phyloP scores from a whole-genome alignment of 176 grass and related monocot genomes.

The Eragrostis nindensis region DNA sequence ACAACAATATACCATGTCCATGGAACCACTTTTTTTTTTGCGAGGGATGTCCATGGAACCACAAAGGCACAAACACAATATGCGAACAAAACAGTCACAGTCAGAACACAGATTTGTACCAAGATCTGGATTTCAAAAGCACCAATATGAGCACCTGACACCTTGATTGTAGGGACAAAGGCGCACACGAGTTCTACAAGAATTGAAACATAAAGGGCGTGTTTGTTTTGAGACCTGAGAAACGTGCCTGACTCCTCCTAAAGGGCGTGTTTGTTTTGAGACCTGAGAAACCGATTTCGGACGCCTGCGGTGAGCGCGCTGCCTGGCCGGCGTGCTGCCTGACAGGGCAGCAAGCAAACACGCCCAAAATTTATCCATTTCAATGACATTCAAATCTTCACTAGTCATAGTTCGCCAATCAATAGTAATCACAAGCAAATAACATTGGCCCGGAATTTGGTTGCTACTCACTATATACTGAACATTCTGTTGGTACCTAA shows the following conservation, averaged over 20 bases:
- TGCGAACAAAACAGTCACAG: constrained; percentile 7
- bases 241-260: too few species aligned
- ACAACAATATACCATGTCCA: neutral
- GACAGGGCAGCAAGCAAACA: too few species aligned
- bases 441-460: neutral
- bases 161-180: neutral
- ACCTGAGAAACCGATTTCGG: too few species aligned
- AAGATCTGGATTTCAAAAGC: neutral
- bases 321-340: too few species aligned
- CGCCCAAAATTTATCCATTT: neutral
- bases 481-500: neutral
- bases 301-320: too few species aligned
- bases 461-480: neutral
- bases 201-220: neutral
- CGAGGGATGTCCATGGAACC: neutral
- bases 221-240: too few species aligned
- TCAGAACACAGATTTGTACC: neutral
- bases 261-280: too few species aligned
- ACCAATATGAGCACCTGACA: neutral
- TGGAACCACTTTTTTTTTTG: too few species aligned
- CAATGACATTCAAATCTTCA: neutral
- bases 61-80: neutral
- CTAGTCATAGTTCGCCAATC: neutral
- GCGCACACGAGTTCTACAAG: neutral
- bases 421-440: neutral